Conservation (phyloP, 1,139 yeast species). For the Protomyces arabidopsidicola region DNA sequence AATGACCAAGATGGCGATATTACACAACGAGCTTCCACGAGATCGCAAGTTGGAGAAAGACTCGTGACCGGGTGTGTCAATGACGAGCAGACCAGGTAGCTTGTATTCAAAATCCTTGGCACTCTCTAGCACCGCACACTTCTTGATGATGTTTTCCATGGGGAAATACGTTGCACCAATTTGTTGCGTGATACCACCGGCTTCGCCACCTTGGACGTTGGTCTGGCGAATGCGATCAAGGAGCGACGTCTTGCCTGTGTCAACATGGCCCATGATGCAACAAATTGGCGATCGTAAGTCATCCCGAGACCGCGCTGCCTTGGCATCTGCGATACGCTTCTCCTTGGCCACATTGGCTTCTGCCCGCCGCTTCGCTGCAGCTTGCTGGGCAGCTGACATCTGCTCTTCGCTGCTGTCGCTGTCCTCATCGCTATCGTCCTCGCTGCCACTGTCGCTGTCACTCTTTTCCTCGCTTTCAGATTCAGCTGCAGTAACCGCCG, state of each 20-base stretch:
- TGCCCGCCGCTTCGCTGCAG: constrained; percentile 29
- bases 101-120: constrained; percentile 77
- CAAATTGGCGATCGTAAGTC: constrained; percentile 96
- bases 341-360: constrained; percentile 31
- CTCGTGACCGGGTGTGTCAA: constrained; percentile 99
- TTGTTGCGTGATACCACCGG: constrained; percentile 99
- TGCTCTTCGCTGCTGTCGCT: constrained; percentile 29
- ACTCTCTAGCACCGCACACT: constrained; percentile 85
- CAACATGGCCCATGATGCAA: constrained; percentile 98
- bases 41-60: constrained; percentile 95
- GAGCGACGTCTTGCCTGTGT: constrained; percentile 96
- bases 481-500: constrained; percentile 33
- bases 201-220: constrained; percentile 99
- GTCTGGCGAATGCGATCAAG: constrained; percentile 97
- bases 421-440: constrained; percentile 28
- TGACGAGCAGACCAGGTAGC: constrained; percentile 92
- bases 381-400: constrained; percentile 35
- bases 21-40: constrained; percentile 98
- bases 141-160: constrained; percentile 82
- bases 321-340: constrained; percentile 43
- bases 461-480: constrained; percentile 31
- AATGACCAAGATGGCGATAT: constrained; percentile 94
- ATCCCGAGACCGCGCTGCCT: constrained; percentile 40
- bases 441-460: constrained; percentile 36
- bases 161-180: constrained; percentile 99